These are phyloP conservation scores for Chytriomyces sp. DNA, from an alignment of 192 early-diverging fungal species.

Conservation along the genomic window DNA sequence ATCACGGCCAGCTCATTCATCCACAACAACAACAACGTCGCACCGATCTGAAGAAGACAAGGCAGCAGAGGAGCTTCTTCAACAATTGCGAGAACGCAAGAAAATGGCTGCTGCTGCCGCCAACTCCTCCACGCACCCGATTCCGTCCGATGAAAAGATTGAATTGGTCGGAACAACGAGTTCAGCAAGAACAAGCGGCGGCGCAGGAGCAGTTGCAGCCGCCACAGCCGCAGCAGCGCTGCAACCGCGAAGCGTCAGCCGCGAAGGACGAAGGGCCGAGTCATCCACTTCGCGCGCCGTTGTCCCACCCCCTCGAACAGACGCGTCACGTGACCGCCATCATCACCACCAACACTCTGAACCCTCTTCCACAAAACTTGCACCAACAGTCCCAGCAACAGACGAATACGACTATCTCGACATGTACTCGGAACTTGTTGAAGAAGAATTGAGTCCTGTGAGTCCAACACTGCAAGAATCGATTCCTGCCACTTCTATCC, in stretches of 20 bases:
- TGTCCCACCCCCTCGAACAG: not conserved
- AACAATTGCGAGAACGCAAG: not conserved
- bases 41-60: not conserved
- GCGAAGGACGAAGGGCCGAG: not conserved
- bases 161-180: not conserved
- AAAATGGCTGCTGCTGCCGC: not conserved
- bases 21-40: not conserved
- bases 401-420: not conserved
- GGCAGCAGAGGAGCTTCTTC: not conserved
- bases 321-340: not conserved
- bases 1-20: conserved; percentile 18
- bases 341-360: not conserved
- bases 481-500: not conserved
- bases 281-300: not conserved
- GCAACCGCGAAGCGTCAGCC: not conserved
- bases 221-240: too few relatives aligned
- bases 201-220: too few relatives aligned
- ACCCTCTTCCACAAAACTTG: not conserved
- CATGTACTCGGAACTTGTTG: not conserved
- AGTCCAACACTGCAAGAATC: not conserved
- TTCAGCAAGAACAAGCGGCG: not conserved
- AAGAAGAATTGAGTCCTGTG: not conserved
- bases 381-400: not conserved
- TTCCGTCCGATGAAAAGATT: not conserved
- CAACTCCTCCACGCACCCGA: not conserved